These are phyloP conservation scores for Barnettozyma sucrosica DNA, from an alignment of 805 yeast genomes.

Conservation along the genomic window DNA sequence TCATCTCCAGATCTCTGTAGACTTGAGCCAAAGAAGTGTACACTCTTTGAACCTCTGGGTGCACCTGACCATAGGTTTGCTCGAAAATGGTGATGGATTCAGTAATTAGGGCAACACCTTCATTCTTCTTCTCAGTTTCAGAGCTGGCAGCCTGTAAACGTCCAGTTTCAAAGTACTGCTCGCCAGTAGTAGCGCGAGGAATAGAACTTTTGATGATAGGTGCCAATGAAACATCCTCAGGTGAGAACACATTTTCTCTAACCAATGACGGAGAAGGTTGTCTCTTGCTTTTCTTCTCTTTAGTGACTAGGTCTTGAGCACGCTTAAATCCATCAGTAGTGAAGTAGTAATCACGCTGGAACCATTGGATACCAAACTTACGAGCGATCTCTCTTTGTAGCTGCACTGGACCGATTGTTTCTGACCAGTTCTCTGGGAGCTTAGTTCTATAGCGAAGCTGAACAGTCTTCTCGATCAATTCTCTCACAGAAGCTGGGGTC, in stretches of 20 bases:
- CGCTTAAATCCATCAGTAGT: constrained; percentile 34
- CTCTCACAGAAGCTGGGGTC: constrained; percentile 40
- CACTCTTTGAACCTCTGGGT: constrained; percentile 70
- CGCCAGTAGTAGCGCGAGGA: constrained; percentile 60
- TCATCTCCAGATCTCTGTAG: constrained; percentile 53
- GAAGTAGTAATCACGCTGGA: constrained; percentile 34
- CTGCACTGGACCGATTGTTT: constrained; percentile 32
- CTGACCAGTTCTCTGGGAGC: constrained; percentile 46
- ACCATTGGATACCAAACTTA: constrained; percentile 87
- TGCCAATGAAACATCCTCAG: constrained; percentile 63
- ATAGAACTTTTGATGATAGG: constrained; percentile 75
- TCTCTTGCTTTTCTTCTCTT: constrained; percentile 31
- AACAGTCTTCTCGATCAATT: constrained; percentile 48
- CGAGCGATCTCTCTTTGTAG: constrained; percentile 66
- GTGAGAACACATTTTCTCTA: constrained; percentile 39
- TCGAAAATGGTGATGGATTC: constrained; percentile 73
- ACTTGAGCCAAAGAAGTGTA: constrained; percentile 61
- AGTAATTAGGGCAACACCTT: constrained; percentile 56
- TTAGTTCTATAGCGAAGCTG: constrained; percentile 55
- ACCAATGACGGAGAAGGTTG: constrained; percentile 5
- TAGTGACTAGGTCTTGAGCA: constrained; percentile 27
- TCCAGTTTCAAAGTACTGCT: constrained; percentile 71
- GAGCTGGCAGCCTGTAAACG: constrained; percentile 18
- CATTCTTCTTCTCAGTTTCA: constrained; percentile 36
- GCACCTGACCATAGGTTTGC: constrained; percentile 77